Percentiles rank a stretch among this genome's conserved stretches.
phyloP scores from a whole-genome alignment of 1,284 basidiomycete species.

The Macrocystidia cucumis region DNA sequence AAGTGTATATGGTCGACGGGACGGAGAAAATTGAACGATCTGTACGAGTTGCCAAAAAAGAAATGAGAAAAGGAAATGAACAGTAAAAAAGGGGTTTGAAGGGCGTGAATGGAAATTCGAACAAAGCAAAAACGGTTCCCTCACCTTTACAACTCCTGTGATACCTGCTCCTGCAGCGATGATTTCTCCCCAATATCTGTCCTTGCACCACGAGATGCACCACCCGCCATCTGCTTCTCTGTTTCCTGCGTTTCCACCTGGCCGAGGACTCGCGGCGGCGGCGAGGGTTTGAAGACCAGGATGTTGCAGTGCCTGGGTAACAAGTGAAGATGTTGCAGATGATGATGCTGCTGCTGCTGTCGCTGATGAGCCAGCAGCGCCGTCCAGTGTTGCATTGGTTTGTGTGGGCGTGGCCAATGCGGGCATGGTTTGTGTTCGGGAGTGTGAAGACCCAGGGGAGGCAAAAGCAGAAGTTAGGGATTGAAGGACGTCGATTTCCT shows the following conservation, averaged over 20 bases:
- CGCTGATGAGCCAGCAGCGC: too few relatives aligned
- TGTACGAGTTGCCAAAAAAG: too few relatives aligned
- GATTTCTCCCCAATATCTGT: slow-evolving; percentile 88
- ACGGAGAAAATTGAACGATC: slow-evolving; percentile 55
- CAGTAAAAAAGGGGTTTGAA: not conserved
- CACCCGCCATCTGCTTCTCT: slow-evolving; percentile 85
- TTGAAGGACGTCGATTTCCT: slow-evolving; percentile 76
- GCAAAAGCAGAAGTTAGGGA: slow-evolving; percentile 40
- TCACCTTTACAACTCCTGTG: slow-evolving; percentile 68
- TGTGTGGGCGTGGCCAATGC: slow-evolving; percentile 66
- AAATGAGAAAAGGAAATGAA: not conserved
- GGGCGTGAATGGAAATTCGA: too few relatives aligned
- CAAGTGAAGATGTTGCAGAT: slow-evolving; percentile 50
- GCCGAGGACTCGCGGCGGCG: slow-evolving; percentile 23
- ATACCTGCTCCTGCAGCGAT: slow-evolving; percentile 72
- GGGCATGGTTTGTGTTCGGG: slow-evolving; percentile 36
- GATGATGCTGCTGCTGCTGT: too few relatives aligned
- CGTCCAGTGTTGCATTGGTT: slow-evolving; percentile 44
- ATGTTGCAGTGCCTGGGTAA: slow-evolving; percentile 44
- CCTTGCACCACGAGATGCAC: slow-evolving; percentile 91
- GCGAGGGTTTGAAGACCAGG: slow-evolving; percentile 31
- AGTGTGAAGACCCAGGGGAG: slow-evolving; percentile 35
- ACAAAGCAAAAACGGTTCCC: slow-evolving; percentile 9
- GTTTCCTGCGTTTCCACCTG: slow-evolving; percentile 54
- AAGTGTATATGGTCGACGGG: slow-evolving; percentile 38